Evolutionary conservation across 2,329 filamentous ascomycete species (phyloP).

Genomic region (Colletotrichum siamense): DNA sequence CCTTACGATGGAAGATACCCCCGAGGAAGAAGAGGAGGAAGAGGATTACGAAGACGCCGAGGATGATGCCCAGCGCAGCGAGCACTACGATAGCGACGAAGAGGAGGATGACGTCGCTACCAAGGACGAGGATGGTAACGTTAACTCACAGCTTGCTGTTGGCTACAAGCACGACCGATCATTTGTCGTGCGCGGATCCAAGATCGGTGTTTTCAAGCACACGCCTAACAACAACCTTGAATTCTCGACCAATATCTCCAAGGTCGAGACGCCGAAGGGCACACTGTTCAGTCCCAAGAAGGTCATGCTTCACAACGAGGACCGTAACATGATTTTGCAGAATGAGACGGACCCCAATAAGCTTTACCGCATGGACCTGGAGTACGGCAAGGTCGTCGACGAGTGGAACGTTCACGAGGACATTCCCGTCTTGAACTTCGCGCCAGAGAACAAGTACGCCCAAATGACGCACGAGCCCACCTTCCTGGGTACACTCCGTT

Average conservation of each 20-base stretch:
- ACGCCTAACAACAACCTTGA: conserved; percentile 90
- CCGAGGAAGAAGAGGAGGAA: conserved; percentile 52
- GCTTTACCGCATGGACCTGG: conserved; percentile 95
- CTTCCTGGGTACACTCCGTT: conserved; percentile 92
- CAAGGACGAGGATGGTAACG: conserved; percentile 75
- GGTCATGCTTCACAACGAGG: conserved; percentile 93
- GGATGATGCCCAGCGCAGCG: conserved; percentile 70
- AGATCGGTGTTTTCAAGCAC: conserved; percentile 99
- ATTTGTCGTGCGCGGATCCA: conserved; percentile 94
- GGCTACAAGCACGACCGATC: conserved; percentile 97
- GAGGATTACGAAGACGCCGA: conserved; percentile 64
- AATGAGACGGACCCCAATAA: conserved; percentile 85
- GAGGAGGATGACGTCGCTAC: conserved; percentile 79
- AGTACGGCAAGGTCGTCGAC: conserved; percentile 97
- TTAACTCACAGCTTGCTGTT: conserved; percentile 93
- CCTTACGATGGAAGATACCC: conserved; percentile 84
- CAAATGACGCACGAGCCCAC: conserved; percentile 97
- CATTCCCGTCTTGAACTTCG: conserved; percentile 90
- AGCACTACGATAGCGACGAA: conserved; percentile 72
- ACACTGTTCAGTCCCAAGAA: conserved; percentile 93
- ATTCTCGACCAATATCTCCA: conserved; percentile 97
- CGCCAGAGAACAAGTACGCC: conserved; percentile 95
- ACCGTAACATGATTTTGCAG: conserved; percentile 88
- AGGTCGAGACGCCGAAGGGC: conserved; percentile 87
- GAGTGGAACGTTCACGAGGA: conserved; percentile 99